A percentile compares a stretch with the other conserved stretches of the same genome.
Conservation (phyloP, 192 early-diverging fungal genomes). For the Coemansia sp. region DNA sequence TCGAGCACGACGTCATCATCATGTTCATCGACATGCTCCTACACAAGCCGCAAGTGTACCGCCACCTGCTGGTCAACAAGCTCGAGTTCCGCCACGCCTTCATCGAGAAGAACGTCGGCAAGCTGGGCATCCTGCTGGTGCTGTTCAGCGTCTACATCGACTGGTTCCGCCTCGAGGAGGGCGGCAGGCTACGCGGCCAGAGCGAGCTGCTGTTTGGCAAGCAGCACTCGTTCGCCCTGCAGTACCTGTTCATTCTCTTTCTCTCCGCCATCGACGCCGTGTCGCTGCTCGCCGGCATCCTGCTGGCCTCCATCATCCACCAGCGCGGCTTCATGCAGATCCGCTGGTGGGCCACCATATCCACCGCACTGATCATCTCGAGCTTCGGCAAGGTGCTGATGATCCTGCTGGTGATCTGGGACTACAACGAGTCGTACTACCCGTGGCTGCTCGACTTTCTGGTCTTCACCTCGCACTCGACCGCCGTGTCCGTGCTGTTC, state of each 20-base stretch:
- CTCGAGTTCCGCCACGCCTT: conserved; percentile 51
- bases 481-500: conserved; percentile 57
- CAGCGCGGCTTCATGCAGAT: conserved; percentile 22
- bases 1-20: conserved; percentile 84
- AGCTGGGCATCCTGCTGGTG: conserved; percentile 74
- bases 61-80: conserved; percentile 83
- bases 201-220: conserved; percentile 60
- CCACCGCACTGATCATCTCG: conserved; percentile 73
- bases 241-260: conserved; percentile 74
- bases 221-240: conserved; percentile 57
- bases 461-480: conserved; percentile 70
- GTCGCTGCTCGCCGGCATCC: conserved; percentile 22
- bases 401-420: conserved; percentile 90
- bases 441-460: conserved; percentile 77
- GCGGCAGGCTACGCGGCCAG: conserved; percentile 45
- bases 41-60: conserved; percentile 80
- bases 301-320: conserved; percentile 32
- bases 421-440: conserved; percentile 77
- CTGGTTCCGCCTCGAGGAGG: conserved; percentile 84
- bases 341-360: conserved; percentile 31
- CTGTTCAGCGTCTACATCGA: conserved; percentile 93
- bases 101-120: conserved; percentile 62
- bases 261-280: conserved; percentile 58
- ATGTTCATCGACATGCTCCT: conserved; percentile 92
- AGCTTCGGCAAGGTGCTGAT: conserved; percentile 84